Conservation (phyloP, 73 alveolate genomes). For the Tetrahymena thermophila region DNA sequence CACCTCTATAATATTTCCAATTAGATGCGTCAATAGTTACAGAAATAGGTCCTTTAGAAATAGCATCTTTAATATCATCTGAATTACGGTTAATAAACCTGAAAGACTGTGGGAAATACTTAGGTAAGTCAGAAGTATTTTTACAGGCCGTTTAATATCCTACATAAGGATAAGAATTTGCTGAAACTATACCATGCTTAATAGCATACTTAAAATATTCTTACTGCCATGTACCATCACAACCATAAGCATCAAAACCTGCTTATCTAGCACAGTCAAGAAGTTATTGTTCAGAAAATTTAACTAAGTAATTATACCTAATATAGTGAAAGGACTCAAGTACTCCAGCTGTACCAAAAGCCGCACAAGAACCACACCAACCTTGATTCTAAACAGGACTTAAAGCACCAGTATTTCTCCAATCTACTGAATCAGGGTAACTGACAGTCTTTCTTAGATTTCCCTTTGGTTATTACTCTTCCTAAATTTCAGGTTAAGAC, state of each 20-base stretch:
- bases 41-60: conserved; percentile 24
- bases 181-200: not conserved
- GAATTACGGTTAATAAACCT: not conserved
- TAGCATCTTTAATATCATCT: not conserved
- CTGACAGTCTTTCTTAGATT: not conserved
- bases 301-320: conserved; percentile 24
- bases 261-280: conserved; percentile 66
- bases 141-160: not conserved
- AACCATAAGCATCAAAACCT: conserved; percentile 57
- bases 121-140: not conserved
- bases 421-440: conserved; percentile 38
- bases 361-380: conserved; percentile 78
- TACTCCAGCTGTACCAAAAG: conserved; percentile 78
- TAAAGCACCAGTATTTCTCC: conserved; percentile 70
- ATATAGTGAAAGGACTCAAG: conserved; percentile 69
- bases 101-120: not conserved
- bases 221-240: conserved; percentile 67
- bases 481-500: not conserved
- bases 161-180: conserved; percentile 22
- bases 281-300: conserved; percentile 68
- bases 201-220: conserved; percentile 51
- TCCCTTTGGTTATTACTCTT: not conserved
- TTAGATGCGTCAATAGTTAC: conserved; percentile 44
- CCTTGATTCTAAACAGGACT: conserved; percentile 69
- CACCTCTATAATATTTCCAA: conserved; percentile 41